A percentile compares a stretch with the other conserved stretches of the same genome.
Evolutionary conservation across 208 protist genomes (phyloP).

Genomic region (Acanthamoeba triangularis): DNA sequence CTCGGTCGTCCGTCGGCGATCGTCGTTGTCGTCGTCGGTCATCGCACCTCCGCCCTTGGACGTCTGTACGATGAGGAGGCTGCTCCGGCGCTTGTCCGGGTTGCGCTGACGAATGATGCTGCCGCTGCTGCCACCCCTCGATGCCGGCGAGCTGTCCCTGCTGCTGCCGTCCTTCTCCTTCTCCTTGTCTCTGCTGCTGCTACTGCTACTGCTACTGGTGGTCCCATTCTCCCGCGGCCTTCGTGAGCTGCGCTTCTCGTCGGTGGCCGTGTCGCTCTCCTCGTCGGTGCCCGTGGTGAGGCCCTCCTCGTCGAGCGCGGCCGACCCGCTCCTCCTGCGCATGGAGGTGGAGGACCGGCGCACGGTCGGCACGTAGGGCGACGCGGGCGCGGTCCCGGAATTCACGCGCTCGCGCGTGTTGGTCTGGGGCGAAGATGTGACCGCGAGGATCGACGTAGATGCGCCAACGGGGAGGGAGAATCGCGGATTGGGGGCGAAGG

Average conservation of each 20-base stretch:
- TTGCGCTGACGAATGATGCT: not conserved
- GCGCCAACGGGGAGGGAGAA: not conserved
- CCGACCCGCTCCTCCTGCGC: not conserved
- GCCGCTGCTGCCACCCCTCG: not conserved
- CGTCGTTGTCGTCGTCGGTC: not conserved
- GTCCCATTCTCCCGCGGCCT: not conserved
- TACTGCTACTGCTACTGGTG: not conserved
- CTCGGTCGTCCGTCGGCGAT: not conserved
- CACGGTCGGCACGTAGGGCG: not conserved
- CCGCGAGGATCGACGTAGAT: not conserved
- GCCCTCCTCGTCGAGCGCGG: not conserved
- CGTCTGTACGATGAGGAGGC: not conserved
- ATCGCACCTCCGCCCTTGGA: not conserved
- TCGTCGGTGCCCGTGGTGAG: not conserved
- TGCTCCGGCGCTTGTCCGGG: not conserved
- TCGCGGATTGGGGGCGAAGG: not conserved
- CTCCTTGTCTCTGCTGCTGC: not conserved
- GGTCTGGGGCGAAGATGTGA: not conserved
- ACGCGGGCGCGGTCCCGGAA: not conserved
- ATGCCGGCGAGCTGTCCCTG: not conserved
- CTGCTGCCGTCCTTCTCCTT: not conserved
- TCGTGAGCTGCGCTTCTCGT: conserved; percentile 8
- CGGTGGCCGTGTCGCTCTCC: not conserved
- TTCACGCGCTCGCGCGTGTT: not conserved
- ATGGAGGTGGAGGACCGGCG: not conserved